Percentiles rank a stretch among this genome's conserved stretches.
Evolutionary conservation across 129 eudicot species (phyloP).

Genomic region (Centaurea solstitialis): DNA sequence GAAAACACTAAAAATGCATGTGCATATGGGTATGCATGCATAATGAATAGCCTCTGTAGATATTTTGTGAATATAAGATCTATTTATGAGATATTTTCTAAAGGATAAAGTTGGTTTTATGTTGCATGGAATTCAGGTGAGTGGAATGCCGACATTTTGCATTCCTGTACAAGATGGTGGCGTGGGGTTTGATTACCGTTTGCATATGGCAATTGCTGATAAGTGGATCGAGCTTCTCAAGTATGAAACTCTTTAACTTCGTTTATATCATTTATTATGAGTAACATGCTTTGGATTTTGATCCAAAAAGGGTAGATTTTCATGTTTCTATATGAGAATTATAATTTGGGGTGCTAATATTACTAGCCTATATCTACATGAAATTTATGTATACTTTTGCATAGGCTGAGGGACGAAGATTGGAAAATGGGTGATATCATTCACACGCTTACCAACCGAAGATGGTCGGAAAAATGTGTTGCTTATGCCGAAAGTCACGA

Average conservation of each 20-base stretch:
- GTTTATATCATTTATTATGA: constrained; percentile 2
- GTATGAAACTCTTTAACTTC: constrained; percentile 41
- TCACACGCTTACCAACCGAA: constrained; percentile 89
- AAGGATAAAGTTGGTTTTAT: neutral
- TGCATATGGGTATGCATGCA: neutral
- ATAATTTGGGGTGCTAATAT: neutral
- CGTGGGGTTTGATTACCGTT: constrained; percentile 94
- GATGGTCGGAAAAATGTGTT: constrained; percentile 96
- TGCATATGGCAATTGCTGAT: constrained; percentile 99
- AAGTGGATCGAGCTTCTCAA: constrained; percentile 97
- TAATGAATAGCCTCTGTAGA: neutral
- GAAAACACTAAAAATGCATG: neutral
- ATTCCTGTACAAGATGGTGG: constrained; percentile 93
- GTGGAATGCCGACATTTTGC: constrained; percentile 99
- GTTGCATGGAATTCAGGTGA: constrained; percentile 55
- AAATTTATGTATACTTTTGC: constrained; percentile 10
- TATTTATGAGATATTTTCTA: neutral
- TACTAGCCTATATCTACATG: neutral
- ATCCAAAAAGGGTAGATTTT: neutral
- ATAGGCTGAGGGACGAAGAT: constrained; percentile 88
- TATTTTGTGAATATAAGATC: neutral
- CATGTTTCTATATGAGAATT: neutral
- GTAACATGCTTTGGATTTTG: neutral
- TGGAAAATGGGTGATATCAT: constrained; percentile 96
- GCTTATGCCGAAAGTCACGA: constrained; percentile 99